Conservation (phyloP, 305 asterid genomes). For the Fraxinus xanthoxyloides region DNA sequence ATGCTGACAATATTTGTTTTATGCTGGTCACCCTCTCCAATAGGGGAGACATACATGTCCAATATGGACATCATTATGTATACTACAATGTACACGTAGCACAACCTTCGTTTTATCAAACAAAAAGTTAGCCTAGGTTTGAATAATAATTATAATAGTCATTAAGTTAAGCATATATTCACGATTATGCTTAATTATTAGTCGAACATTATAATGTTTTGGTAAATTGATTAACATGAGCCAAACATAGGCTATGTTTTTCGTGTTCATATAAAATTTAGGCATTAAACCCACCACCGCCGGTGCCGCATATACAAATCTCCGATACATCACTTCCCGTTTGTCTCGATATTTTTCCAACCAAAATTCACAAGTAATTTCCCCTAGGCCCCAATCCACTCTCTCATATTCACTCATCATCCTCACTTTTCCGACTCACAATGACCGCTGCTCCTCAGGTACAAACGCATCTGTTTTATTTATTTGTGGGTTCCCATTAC, state of each 20-base stretch:
- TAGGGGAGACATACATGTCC: too few relatives aligned
- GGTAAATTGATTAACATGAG: background rate
- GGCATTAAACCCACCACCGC: background rate
- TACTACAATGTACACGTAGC: too few relatives aligned
- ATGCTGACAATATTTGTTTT: background rate
- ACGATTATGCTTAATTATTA: background rate
- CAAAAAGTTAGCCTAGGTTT: background rate
- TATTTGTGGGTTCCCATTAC: background rate
- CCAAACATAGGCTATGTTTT: background rate
- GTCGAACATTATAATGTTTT: background rate
- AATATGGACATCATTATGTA: too few relatives aligned
- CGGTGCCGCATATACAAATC: background rate
- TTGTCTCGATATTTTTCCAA: background rate
- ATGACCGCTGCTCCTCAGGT: constrained; percentile 47
- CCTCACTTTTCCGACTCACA: constrained; percentile 1
- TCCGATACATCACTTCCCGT: background rate
- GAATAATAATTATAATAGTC: background rate
- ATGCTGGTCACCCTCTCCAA: too few relatives aligned
- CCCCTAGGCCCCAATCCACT: background rate
- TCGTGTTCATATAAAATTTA: background rate
- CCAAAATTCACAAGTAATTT: background rate
- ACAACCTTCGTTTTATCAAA: background rate
- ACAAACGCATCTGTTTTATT: background rate
- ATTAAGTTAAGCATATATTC: background rate
- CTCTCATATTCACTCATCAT: background rate